These are phyloP conservation scores for Jatropha multifida DNA, from an alignment of 441 rosid genomes.

Conservation along the genomic window DNA sequence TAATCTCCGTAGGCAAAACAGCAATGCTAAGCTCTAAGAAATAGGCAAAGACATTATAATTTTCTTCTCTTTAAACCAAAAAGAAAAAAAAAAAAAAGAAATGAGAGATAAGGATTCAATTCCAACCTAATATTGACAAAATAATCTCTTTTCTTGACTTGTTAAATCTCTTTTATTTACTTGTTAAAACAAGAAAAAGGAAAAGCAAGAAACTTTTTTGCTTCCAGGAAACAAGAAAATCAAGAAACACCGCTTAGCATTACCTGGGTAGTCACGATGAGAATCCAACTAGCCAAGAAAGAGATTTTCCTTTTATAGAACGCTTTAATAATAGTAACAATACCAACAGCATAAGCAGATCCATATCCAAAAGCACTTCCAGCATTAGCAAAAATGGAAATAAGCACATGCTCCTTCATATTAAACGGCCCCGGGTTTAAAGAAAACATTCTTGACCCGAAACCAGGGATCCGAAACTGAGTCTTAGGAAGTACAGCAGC, in stretches of 20 bases:
- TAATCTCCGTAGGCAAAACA: too few relatives aligned
- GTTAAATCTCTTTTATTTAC: not conserved
- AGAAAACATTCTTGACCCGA: slow-evolving; percentile 52
- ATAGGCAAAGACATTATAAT: too few relatives aligned
- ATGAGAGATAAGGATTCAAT: not conserved
- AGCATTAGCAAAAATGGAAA: slow-evolving; percentile 77
- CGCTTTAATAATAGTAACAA: slow-evolving; percentile 76
- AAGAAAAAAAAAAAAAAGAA: too few relatives aligned
- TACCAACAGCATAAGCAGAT: slow-evolving; percentile 73
- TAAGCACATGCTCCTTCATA: slow-evolving; percentile 84
- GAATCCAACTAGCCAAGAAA: slow-evolving; percentile 80
- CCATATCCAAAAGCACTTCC: slow-evolving; percentile 86
- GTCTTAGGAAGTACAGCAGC: slow-evolving; percentile 57
- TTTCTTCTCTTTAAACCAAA: too few relatives aligned
- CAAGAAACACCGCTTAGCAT: not conserved
- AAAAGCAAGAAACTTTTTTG: not conserved
- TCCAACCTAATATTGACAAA: not conserved
- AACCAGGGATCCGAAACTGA: slow-evolving; percentile 56
- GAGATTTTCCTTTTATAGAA: slow-evolving; percentile 63
- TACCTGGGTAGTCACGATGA: slow-evolving; percentile 86
- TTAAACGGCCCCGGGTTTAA: slow-evolving; percentile 84
- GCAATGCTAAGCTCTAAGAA: too few relatives aligned
- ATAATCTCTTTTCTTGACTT: not conserved
- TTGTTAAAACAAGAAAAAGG: not conserved
- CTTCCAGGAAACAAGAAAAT: not conserved